Evolutionary conservation across 2,329 filamentous ascomycete genomes (phyloP), one percentile per base, ranked within the genome.

Genomic region (Colletotrichum sp.): DNA sequence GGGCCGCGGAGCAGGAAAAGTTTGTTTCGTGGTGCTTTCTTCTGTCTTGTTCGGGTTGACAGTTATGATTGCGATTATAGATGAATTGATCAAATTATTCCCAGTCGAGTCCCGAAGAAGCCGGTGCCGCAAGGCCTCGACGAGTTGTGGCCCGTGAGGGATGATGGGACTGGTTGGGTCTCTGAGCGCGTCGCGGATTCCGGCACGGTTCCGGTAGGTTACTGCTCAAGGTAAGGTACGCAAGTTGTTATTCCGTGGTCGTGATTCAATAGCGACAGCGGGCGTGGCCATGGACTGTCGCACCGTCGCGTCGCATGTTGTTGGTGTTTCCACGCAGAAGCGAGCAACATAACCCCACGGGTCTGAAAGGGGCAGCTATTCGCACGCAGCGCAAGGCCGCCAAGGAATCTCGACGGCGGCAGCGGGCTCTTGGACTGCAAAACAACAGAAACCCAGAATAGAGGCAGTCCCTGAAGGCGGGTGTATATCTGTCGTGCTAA

Each of bases 11-110:
- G 30, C 25, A 27, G 25, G 30, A 68, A 75, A 76, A 76, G 34
- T 68, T 60, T 73, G 64, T 76, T 75, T 75, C n/a, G 64, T 65
- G 58, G 60, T 18, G 13, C n/a, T 52, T 65, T 34, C 27, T 36
- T 60, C 56, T 61, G 18, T 68, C 18, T 34, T 22, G 58, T 56
- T 52, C 58, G 28, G 25, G 36, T 16, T 34, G n/a, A 58, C 16
- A 27, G 52, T 58, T 55, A 67, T 27, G 30, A 32, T 25, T 16
- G 30, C 62, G 6, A 32, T 62, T 66, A 67, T 64, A 61, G 65
- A 43, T 43, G 58, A 48, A 36, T 36, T 61, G 16, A 30, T 28
- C 28, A 58, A n/a, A 43, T 39, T 16, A 22, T 66, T 52, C 12
- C 12, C 28, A 65, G 36, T 22, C n/a, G 16, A n/a, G 27, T 18